Base-by-base conservation (phyloP, 2,329 filamentous ascomycete species). In the Ophiostoma perfectum region DNA sequence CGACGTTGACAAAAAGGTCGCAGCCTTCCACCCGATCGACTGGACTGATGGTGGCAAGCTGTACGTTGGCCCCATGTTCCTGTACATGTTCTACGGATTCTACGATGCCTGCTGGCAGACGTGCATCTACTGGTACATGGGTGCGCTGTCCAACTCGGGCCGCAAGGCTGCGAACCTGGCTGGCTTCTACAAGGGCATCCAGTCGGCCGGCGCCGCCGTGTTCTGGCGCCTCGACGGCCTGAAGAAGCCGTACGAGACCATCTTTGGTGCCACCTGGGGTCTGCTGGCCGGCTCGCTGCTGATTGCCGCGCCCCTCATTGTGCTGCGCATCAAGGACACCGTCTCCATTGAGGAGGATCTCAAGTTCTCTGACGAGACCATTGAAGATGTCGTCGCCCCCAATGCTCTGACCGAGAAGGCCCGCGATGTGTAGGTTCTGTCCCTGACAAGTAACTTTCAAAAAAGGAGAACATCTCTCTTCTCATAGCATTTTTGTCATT, bases 91-190 rank as follows among this genome's bases (percentile, higher is more conserved):
- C 78, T 96, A 95, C 77, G 92, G 92, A 55, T 89, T 95, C 78
- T 95, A 89, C 74, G 94, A 97, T 77, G 92, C 93, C 60, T 86
- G 88, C 67, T 97, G 92, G 89, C 94, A 98, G 81, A 94, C 92
- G 0, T 88, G 83, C 74, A 88, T 93, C 65, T 97, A 98, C 83
- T 97, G 93, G 93, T 93, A 90, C 81, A 97, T 98, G 90, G 94
- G 94, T 66, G 87, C 93, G 7, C 83, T 97, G 60, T 93, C 91
- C 76, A 98, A 98, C 85, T 96, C 94, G 72, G 88, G 91, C 70
- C 92, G 93, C 78, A 94, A 93, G 78, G 86, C 94, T 41, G 93
- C 94, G 80, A 97, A 97, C 82, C 90, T 94, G 75, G 90, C 92
- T 58, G 93, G 72, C 39, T 73, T 73, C 67, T 73, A 73, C 71